phyloP scores from a whole-genome alignment of 768 basidiomycete species.

The Mycena leptocephala region DNA sequence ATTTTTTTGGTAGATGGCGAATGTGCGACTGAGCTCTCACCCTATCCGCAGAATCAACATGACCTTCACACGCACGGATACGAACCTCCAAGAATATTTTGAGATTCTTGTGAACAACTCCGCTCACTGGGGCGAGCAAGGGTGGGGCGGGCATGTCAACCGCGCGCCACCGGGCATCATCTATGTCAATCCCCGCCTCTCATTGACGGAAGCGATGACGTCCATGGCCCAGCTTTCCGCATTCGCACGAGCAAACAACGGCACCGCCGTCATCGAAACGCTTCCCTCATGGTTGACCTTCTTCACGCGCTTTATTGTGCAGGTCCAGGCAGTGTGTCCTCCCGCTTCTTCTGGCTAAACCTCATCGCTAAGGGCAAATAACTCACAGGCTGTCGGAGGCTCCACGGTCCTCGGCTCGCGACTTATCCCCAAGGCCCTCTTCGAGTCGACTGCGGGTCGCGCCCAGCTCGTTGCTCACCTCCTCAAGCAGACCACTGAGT shows the following conservation, averaged over 20 bases:
- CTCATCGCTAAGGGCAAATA: too few relatives aligned
- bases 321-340: background rate
- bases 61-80: background rate
- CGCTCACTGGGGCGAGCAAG: slow-evolving; percentile 10
- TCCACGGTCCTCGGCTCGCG: slow-evolving; percentile 40
- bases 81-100: slow-evolving; percentile 6
- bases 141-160: slow-evolving; percentile 31
- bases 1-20: background rate
- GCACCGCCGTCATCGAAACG: background rate
- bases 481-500: slow-evolving; percentile 34
- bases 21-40: background rate
- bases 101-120: slow-evolving; percentile 17
- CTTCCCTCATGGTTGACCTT: slow-evolving; percentile 12
- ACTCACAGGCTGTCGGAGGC: slow-evolving; percentile 10
- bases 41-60: slow-evolving; percentile 13
- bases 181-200: slow-evolving; percentile 23
- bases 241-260: slow-evolving; percentile 8
- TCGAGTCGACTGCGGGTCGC: slow-evolving; percentile 38
- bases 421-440: slow-evolving; percentile 44
- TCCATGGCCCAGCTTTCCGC: slow-evolving; percentile 9
- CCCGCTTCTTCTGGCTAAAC: background rate
- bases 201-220: background rate
- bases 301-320: background rate
- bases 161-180: background rate
- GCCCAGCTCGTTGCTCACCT: slow-evolving; percentile 27